Conservation (phyloP, 2,329 filamentous ascomycete species). For the Talaromyces sp. region DNA sequence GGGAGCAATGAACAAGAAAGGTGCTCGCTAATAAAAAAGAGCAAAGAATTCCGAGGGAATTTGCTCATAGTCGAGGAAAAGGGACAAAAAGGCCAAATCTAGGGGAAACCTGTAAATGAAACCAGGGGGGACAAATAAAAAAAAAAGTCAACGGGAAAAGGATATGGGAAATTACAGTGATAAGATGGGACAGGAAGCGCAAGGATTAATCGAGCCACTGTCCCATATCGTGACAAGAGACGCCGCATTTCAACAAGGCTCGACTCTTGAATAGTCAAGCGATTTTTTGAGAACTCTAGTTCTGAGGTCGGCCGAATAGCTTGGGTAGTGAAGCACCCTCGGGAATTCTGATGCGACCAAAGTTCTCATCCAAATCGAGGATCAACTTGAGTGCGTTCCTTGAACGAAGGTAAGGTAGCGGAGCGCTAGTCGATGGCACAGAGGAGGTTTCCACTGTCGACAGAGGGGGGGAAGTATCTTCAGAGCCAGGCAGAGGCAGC, state of each 20-base stretch:
- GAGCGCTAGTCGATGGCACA: slow-evolving; percentile 59
- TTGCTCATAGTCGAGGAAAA: neutral
- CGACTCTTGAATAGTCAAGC: neutral
- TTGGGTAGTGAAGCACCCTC: slow-evolving; percentile 36
- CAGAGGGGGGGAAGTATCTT: slow-evolving; percentile 44
- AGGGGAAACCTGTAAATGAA: neutral
- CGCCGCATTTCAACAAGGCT: neutral
- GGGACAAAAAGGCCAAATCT: neutral
- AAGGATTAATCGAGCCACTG: neutral
- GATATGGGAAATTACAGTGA: neutral
- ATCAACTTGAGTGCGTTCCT: slow-evolving; percentile 94
- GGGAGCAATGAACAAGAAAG: neutral
- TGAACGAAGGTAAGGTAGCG: slow-evolving; percentile 65
- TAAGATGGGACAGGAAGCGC: neutral
- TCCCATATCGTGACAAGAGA: neutral
- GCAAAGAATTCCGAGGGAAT: neutral
- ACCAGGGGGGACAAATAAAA: neutral
- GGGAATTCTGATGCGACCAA: slow-evolving; percentile 67
- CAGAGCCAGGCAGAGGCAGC: slow-evolving; percentile 69
- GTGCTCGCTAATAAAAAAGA: neutral
- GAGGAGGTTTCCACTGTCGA: slow-evolving; percentile 59
- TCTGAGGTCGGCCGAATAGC: slow-evolving; percentile 27
- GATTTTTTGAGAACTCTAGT: slow-evolving; percentile 14
- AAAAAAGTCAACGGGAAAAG: neutral
- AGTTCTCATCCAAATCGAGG: slow-evolving; percentile 88